Evolutionary conservation across 257 asterid genomes (phyloP).

Genomic region (Ehretia macrophylla): DNA sequence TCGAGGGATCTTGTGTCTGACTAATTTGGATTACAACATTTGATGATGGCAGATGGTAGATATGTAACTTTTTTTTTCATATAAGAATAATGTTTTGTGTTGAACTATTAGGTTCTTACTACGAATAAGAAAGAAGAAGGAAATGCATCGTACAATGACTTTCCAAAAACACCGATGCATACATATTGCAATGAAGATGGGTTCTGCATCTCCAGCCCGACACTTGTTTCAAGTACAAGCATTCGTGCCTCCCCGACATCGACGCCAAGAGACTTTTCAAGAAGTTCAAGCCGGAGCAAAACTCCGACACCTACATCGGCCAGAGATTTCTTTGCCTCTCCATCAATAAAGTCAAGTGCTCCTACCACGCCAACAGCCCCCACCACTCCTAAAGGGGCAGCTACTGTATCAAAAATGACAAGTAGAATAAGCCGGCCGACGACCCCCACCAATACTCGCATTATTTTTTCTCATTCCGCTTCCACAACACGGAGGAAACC

Average conservation of each 20-base stretch:
- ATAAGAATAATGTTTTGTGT: not conserved
- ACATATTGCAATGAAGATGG: conserved; percentile 21
- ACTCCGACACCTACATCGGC: conserved; percentile 16
- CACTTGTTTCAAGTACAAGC: conserved; percentile 61
- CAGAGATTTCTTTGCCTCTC: conserved; percentile 23
- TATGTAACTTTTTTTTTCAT: too few relatives aligned
- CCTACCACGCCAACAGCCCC: conserved; percentile 43
- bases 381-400: conserved; percentile 28
- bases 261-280: conserved; percentile 5
- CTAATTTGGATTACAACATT: too few relatives aligned
- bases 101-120: conserved; percentile 52
- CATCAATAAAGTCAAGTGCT: conserved; percentile 25
- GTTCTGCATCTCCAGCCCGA: conserved; percentile 58
- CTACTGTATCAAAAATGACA: conserved; percentile 27
- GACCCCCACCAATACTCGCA: conserved; percentile 57
- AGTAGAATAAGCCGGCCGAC: conserved; percentile 27
- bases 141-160: conserved; percentile 17
- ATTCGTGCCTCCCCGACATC: conserved; percentile 37
- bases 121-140: conserved; percentile 59
- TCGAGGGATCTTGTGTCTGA: too few relatives aligned
- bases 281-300: conserved; percentile 22
- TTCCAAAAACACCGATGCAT: conserved; percentile 31
- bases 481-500: conserved; percentile 61
- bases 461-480: conserved; percentile 67
- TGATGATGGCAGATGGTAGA: too few relatives aligned